Percentiles rank a stretch among this genome's conserved stretches.
phyloP scores from a whole-genome alignment of 2,329 filamentous ascomycete genomes.

The Colletotrichum shisoi region DNA sequence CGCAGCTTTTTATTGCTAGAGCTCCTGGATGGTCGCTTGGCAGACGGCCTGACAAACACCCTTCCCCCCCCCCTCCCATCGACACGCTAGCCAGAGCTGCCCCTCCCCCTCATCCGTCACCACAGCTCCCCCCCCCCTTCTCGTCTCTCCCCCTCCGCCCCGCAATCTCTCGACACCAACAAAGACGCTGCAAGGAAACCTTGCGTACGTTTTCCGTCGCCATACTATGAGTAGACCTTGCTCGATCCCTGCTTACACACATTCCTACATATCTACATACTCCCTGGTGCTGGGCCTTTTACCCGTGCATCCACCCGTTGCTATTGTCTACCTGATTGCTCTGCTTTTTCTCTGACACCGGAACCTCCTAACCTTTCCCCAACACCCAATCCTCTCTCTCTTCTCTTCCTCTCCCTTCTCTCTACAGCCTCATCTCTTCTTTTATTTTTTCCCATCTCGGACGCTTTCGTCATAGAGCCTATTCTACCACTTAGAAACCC shows the following conservation, averaged over 20 bases:
- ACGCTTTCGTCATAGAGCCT: not conserved
- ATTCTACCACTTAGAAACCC: not conserved
- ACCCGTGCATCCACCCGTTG: conserved; percentile 8
- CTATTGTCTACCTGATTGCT: conserved; percentile 6
- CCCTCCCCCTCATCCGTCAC: conserved; percentile 10
- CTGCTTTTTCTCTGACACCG: not conserved
- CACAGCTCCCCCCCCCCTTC: conserved; percentile 7
- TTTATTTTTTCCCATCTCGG: not conserved
- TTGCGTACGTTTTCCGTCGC: conserved; percentile 2
- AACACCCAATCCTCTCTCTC: not conserved
- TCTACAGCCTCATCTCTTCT: conserved; percentile 5
- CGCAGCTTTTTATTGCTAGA: not conserved
- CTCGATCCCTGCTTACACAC: conserved; percentile 15
- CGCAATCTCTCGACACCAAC: not conserved
- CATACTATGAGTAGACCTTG: conserved; percentile 1
- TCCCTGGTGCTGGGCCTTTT: not conserved
- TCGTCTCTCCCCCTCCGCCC: not conserved
- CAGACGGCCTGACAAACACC: not conserved
- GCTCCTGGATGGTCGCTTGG: not conserved
- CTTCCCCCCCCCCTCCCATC: not conserved
- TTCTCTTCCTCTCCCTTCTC: not conserved
- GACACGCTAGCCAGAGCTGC: conserved; percentile 14
- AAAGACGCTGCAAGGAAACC: conserved; percentile 7
- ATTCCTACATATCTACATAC: too few relatives aligned
- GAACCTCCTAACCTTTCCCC: conserved; percentile 2